Evolutionary conservation across 805 yeast genomes (phyloP), one percentile per base, ranked within the genome.

Genomic region (Kodamaea kakaduensis): DNA sequence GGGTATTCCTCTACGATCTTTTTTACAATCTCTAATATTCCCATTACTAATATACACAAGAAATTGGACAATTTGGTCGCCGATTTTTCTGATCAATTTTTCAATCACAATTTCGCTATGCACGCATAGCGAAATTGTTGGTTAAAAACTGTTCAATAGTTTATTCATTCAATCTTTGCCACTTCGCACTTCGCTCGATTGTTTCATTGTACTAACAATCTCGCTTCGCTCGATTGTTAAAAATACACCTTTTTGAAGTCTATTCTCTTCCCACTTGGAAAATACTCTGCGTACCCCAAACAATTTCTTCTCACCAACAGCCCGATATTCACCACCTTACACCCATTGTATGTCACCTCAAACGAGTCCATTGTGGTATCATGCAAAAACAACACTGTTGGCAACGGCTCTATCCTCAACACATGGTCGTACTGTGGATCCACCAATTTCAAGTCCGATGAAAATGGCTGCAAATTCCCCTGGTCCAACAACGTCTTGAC

Each of bases 401-500:
- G 98, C 28, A 88, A 61, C 1, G 97, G 97, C 29, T 81, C 74
- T 34, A 93, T 55, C 15, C 81, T 69, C 42, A 90, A 63, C 4
- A 77, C 62, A 45, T 79, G 78, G 52, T 86, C 95, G 48, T 74
- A 73, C 40, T 78, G 80, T 66, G 94, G 75, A 14, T 75, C 63
- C 1, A 85, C 67, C 0, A 94, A 84, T 41, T 85, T 72, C 17
- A 75, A 60, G 15, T 67, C 58, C 13, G 66, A 58, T 2, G 78
- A 61, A 51, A 89, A 87, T 9, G 98, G 98, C 20, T 93, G 83
- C 30, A 93, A 56, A 51, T 78, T 83, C 1, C 93, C 93, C 59
- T 93, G 99, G 51, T 86, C 95, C 9, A 93, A 58, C 0, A 93
- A 42, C 0, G 97, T 88, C 44, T 84, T 81, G 12, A 83, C 85